Base-by-base conservation (phyloP, 805 yeast genomes). In the Saccharomycopsis javanensis region DNA sequence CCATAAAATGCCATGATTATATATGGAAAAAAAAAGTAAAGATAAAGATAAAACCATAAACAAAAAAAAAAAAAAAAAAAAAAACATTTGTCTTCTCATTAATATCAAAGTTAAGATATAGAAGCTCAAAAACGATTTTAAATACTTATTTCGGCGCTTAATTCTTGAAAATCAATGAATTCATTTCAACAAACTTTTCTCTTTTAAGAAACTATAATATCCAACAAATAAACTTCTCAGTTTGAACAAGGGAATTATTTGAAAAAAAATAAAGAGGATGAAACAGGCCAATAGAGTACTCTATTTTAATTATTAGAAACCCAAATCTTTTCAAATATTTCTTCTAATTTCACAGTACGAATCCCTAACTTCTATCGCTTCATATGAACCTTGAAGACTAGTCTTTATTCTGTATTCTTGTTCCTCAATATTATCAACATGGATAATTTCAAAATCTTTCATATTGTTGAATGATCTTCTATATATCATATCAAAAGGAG, bases 321-420 rank as follows among this genome's bases (percentile, higher is more conserved):
- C n/a, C n/a, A n/a, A n/a, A n/a, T n/a, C n/a, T n/a, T n/a, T n/a
- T 38, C 46, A 55, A 8, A 55, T 31, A 30, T 45, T 54, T 52
- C 57, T 59, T 42, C 56, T 45, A 8, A 58, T 42, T 27, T 60
- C 72, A 75, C 99, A 94, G 69, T 73, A 86, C 7, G 87, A 85
- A 71, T 94, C 99, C 50, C 81, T 80, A n/a, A 94, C 81, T 66
- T 85, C 90, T 50, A 89, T 79, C 5, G 97, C 97, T 69, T 91
- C 96, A 67, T 94, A 94, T 2, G 88, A 85, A 51, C 99, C 99
- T 68, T 91, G 97, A 62, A 88, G 72, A 63, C 88, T 86, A 1
- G 96, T 92, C 65, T 77, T 73, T 6, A 88, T 84, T 55, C 82
- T 77, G 67, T 88, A 82, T 64, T 83, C 87, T 65, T 82, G 72